phyloP scores from a whole-genome alignment of 352 stramenopile species.

The Blastocystis hominis region DNA sequence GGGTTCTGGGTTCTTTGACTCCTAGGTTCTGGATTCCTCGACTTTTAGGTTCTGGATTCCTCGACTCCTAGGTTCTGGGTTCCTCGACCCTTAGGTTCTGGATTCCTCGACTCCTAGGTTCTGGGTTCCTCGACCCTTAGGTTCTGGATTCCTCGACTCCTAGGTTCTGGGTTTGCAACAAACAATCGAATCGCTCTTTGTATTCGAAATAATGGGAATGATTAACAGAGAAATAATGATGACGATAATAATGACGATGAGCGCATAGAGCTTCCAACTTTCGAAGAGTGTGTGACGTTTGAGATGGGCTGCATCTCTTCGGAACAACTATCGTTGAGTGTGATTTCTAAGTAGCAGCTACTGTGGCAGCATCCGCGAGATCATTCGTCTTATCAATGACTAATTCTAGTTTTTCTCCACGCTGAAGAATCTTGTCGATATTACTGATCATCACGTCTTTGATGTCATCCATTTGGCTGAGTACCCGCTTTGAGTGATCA shows the following conservation, averaged over 20 bases:
- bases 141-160: background rate
- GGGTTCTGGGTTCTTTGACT: too few species aligned
- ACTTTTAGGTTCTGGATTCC: too few species aligned
- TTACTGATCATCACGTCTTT: conserved; percentile 97
- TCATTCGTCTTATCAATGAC: conserved; percentile 84
- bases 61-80: background rate
- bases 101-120: conserved; percentile 41
- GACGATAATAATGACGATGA: conserved; percentile 7
- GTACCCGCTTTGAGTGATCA: conserved; percentile 79
- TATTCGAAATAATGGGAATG: conserved; percentile 5
- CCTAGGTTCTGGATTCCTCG: too few species aligned
- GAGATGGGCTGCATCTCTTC: background rate
- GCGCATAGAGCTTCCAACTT: conserved; percentile 27
- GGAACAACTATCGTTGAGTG: background rate
- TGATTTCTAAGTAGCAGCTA: background rate
- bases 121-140: background rate
- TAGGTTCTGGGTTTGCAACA: background rate
- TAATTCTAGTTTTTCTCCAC: conserved; percentile 95
- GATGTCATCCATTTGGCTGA: conserved; percentile 90
- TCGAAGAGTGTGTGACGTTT: background rate
- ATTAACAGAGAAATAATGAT: conserved; percentile 7
- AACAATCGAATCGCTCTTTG: background rate
- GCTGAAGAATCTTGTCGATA: conserved; percentile 93
- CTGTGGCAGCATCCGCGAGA: conserved; percentile 80
- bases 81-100: background rate